Percentiles rank a stretch among this genome's conserved stretches.
Conservation (phyloP, 1,139 yeast species). For the Saccharomyces hybrid region DNA sequence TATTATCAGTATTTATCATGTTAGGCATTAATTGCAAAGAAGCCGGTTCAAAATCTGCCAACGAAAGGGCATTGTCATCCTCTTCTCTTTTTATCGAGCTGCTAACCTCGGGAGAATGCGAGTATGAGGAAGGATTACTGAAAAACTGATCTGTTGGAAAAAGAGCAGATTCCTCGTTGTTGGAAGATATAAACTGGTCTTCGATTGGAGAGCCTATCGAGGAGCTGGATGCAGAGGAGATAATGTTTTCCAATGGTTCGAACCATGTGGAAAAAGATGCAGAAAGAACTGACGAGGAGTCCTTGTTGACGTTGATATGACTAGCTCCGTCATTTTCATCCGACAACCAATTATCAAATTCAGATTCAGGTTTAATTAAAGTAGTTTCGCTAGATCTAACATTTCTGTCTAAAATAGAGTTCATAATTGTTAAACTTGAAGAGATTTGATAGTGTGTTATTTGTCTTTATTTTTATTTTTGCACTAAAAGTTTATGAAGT, state of each 20-base stretch:
- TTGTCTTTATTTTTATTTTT: neutral
- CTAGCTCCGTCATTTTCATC: neutral
- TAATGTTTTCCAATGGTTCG: constrained; percentile 22
- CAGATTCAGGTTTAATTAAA: neutral
- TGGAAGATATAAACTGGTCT: neutral
- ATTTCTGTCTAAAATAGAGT: neutral
- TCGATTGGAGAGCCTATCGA: constrained; percentile 25
- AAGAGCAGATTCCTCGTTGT: constrained; percentile 1
- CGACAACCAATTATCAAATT: neutral
- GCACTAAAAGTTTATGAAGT: neutral
- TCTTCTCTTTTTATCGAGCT: neutral
- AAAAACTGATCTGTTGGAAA: constrained; percentile 4
- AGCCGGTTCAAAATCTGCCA: neutral
- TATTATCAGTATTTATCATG: constrained; percentile 2
- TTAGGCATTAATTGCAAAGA: neutral
- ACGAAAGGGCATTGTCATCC: neutral
- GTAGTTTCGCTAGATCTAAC: neutral
- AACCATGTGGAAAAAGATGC: constrained; percentile 21
- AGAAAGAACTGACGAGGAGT: constrained; percentile 2
- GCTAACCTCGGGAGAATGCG: constrained; percentile 6
- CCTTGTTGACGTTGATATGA: neutral
- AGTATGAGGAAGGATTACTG: constrained; percentile 9
- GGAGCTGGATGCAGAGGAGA: constrained; percentile 23
- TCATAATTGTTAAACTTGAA: neutral
- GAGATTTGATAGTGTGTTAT: neutral